Conservation (phyloP, 2,329 filamentous ascomycete genomes). For the Neonectria coccinea region DNA sequence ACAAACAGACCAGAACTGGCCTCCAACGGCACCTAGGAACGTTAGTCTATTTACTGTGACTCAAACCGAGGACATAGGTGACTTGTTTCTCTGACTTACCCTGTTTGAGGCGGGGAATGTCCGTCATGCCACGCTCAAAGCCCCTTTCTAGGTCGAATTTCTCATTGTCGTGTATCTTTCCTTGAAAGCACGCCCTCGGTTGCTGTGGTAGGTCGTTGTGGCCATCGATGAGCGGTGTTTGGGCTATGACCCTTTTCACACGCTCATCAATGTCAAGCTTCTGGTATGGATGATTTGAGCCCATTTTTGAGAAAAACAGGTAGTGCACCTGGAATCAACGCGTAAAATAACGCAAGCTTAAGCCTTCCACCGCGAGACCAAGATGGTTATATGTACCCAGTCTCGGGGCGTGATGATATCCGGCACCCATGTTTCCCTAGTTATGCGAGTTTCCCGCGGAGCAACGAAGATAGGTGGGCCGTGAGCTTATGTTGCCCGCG, state of each 20-base stretch:
- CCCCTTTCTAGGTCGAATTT: constrained; percentile 50
- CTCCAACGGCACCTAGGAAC: constrained; percentile 41
- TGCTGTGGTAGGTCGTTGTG: constrained; percentile 51
- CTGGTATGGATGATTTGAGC: constrained; percentile 13
- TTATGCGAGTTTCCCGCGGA: neutral
- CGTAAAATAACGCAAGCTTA: neutral
- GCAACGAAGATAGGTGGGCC: neutral
- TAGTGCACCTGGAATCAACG: neutral
- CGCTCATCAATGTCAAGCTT: constrained; percentile 40
- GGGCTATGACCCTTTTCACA: constrained; percentile 44
- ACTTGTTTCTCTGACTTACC: constrained; percentile 12
- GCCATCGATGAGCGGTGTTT: constrained; percentile 50
- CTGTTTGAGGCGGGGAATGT: constrained; percentile 43
- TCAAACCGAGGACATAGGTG: too few species aligned
- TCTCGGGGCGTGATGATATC: neutral
- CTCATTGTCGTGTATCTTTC: constrained; percentile 48
- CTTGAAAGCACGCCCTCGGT: constrained; percentile 43
- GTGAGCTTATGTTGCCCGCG: constrained; percentile 4
- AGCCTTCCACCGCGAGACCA: neutral
- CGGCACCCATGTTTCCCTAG: neutral
- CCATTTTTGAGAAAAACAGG: neutral
- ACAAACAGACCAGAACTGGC: constrained; percentile 49
- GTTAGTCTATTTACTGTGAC: neutral
- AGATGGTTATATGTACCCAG: neutral
- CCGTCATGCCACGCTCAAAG: constrained; percentile 49